These are phyloP conservation scores for Phytopythium ostracodes DNA, from an alignment of 352 stramenopile genomes.

Conservation along the genomic window DNA sequence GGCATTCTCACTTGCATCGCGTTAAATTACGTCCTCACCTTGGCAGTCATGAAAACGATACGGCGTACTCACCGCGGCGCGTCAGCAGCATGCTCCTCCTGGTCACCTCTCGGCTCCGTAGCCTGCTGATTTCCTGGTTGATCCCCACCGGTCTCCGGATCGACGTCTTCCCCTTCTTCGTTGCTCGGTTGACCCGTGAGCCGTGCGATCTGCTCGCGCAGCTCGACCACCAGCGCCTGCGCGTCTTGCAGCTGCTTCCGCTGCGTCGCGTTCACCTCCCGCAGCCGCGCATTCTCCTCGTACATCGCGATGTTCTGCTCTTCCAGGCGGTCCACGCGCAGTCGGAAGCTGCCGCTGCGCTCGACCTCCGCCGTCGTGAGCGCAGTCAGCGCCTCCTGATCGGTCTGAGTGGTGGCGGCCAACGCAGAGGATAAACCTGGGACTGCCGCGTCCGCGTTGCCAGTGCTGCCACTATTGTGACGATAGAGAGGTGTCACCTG, in stretches of 20 bases:
- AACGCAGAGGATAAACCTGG: neutral
- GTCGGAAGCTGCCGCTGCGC: constrained; percentile 10
- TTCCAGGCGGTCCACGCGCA: constrained; percentile 11
- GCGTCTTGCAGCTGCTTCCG: constrained; percentile 1
- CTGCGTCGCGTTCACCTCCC: neutral
- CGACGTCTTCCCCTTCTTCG: neutral
- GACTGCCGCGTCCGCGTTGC: neutral
- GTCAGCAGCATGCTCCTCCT: neutral
- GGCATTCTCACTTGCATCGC: neutral
- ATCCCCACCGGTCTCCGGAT: neutral
- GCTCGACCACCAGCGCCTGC: neutral
- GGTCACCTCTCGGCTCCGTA: neutral
- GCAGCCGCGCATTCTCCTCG: constrained; percentile 6
- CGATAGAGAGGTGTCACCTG: neutral
- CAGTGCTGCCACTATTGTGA: neutral
- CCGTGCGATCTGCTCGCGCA: neutral
- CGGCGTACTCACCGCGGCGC: neutral
- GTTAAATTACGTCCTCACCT: too few species aligned
- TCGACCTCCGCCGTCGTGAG: neutral
- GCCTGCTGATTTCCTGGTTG: neutral
- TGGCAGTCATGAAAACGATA: too few species aligned
- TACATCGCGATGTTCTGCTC: constrained; percentile 8
- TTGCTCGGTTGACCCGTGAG: neutral
- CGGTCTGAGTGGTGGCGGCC: neutral
- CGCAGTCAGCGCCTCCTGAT: neutral